A percentile compares a stretch with the other conserved stretches of the same genome.
These are phyloP conservation scores for Funneliformis geosporum DNA, from an alignment of 192 early-diverging fungal genomes.

Conservation along the genomic window DNA sequence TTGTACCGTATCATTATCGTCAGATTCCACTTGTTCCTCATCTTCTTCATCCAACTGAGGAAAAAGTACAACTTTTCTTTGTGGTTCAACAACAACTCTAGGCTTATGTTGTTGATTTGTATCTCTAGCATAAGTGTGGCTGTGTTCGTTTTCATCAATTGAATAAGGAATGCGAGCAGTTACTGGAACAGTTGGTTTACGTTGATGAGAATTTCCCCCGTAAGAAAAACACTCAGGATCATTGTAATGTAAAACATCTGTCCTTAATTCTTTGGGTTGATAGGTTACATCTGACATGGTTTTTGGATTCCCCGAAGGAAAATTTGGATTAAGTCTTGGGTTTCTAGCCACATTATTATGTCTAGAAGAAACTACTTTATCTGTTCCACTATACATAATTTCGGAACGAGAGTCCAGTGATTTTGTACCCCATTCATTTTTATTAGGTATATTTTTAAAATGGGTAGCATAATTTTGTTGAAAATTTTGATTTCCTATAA, in stretches of 20 bases:
- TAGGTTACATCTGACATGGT: neutral
- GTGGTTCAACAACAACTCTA: neutral
- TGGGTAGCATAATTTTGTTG: neutral
- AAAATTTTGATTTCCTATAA: neutral
- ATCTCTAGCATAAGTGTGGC: neutral
- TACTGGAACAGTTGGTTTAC: neutral
- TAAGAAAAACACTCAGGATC: neutral
- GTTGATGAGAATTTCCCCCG: neutral
- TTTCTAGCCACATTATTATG: neutral
- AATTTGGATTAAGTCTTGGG: neutral
- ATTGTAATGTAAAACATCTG: neutral
- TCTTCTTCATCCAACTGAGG: neutral
- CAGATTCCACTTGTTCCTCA: neutral
- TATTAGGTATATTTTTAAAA: neutral
- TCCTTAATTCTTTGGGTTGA: neutral
- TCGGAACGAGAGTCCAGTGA: neutral
- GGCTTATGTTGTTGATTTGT: neutral
- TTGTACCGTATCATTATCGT: neutral
- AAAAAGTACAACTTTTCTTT: neutral
- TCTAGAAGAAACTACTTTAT: neutral
- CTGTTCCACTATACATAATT: neutral
- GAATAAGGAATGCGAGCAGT: neutral
- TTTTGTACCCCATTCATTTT: neutral
- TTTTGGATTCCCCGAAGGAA: neutral
- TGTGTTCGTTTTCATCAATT: neutral